Base-by-base conservation (phyloP, 108 stramenopile genomes). In the Cyclotella kingstonii region DNA sequence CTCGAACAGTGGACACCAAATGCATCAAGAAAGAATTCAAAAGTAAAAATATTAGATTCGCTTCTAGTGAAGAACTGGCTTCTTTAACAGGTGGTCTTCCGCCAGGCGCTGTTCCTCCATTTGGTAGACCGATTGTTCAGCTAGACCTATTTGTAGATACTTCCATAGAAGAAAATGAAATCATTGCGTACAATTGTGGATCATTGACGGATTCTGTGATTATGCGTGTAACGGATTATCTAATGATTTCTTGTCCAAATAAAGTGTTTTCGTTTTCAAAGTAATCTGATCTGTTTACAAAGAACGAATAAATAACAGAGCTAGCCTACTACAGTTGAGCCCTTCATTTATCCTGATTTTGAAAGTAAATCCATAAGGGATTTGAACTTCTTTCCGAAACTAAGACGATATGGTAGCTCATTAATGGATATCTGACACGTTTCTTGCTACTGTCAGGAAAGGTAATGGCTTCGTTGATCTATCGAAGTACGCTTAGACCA, bases 141-240 rank as follows among this genome's bases (percentile, higher is more conserved):
- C 42, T 61, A 46, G 60, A 48, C 34, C 30, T 61, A 41, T 61
- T 33, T 48, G 47, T 61, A 23, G 60, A 61, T 29, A 61, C 60
- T 34, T 36, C 46, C 5, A 61, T 61, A 23, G 33, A 21, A 22
- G 60, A 61, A 21, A 61, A 61, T 22, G 17, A 19, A 19, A 27
- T 27, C 23, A 61, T 61, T 0, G 60, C 45, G 15, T 61, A 48
- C 46, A 61, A 61, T 38, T 61, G 60, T 22, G 60, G 60, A 5
- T 49, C 47, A 2, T 48, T 61, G 46, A 61, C 60, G 29, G 60
- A 61, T 61, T 61, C 60, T 0, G 25, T 49, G 15, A 22, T 61
- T 46, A 61, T 61, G 45, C 34, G 46, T 2, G 48, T 47, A 34
- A 33, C 23, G 26, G 60, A 61, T 48, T 61, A 61, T 47, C 29